A percentile compares a stretch with the other conserved stretches of the same genome.
phyloP scores from a whole-genome alignment of 306 rosid species.

The Benincasa hispida region DNA sequence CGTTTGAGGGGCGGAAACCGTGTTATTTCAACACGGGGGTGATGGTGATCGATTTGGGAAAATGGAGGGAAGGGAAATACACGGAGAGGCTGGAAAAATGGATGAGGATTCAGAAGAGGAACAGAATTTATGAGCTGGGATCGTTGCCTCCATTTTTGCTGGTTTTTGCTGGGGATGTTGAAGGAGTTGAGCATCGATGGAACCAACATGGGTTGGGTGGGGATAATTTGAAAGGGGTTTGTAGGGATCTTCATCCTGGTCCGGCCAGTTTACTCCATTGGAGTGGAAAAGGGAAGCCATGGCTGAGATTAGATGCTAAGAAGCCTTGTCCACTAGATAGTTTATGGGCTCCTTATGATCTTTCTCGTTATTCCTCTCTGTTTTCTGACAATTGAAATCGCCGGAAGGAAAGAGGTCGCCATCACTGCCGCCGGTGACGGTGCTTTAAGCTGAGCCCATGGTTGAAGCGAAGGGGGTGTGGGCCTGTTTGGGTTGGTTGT shows the following conservation, averaged over 20 bases:
- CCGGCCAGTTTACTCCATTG: conserved; percentile 81
- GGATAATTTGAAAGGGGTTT: conserved; percentile 63
- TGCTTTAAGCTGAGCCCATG: too few relatives aligned
- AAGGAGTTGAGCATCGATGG: conserved; percentile 81
- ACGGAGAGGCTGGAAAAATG: conserved; percentile 60
- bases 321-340: conserved; percentile 78
- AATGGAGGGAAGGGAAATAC: conserved; percentile 66
- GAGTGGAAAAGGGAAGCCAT: conserved; percentile 96
- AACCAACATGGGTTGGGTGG: conserved; percentile 95
- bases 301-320: conserved; percentile 73
- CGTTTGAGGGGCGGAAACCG: conserved; percentile 37
- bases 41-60: conserved; percentile 78
- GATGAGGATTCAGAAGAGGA: conserved; percentile 80
- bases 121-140: conserved; percentile 75
- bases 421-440: background rate
- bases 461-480: too few relatives aligned
- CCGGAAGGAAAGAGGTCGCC: background rate
- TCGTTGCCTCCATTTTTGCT: conserved; percentile 76
- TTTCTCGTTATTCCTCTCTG: conserved; percentile 41
- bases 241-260: conserved; percentile 76
- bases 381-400: conserved; percentile 34
- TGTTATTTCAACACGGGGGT: conserved; percentile 94
- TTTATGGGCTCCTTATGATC: conserved; percentile 85
- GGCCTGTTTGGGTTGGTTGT: background rate
- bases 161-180: conserved; percentile 74